Evolutionary conservation across 2,329 filamentous ascomycete genomes (phyloP).

Genomic region (Diaporthe amygdali): DNA sequence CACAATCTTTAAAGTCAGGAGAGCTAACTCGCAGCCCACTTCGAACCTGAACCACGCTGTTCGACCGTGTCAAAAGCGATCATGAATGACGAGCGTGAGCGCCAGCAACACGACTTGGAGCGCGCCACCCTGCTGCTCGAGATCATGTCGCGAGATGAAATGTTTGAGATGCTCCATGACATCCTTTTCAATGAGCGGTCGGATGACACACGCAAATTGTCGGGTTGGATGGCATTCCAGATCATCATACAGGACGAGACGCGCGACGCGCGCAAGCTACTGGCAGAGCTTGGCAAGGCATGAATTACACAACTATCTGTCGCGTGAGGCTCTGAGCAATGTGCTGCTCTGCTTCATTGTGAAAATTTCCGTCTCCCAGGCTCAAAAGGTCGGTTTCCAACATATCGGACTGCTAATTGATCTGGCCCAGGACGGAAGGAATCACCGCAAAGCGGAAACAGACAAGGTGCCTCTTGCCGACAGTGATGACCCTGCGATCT

Average conservation of each 20-base stretch:
- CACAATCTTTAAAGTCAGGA: too few species aligned
- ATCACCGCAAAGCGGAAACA: neutral
- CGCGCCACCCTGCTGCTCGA: neutral
- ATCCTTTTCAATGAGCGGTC: neutral
- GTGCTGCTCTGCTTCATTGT: neutral
- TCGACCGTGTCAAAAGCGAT: neutral
- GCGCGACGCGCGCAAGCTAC: neutral
- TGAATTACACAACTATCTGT: neutral
- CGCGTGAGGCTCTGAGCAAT: fast-evolving
- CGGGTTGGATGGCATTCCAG: neutral
- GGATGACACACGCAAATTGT: neutral
- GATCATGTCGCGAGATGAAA: neutral
- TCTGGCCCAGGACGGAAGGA: neutral
- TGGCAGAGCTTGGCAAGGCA: neutral
- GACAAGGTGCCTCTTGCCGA: neutral
- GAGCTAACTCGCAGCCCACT: too few species aligned
- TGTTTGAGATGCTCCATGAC: neutral
- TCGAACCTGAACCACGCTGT: too few species aligned
- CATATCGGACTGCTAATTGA: neutral
- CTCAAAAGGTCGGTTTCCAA: fast-evolving
- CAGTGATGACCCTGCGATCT: too few species aligned
- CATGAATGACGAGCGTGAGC: neutral
- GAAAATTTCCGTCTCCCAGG: fast-evolving
- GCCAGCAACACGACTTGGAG: neutral
- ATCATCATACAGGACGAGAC: neutral